Conservation (phyloP, 208 protist species). For the Wallacemonas sp. region DNA sequence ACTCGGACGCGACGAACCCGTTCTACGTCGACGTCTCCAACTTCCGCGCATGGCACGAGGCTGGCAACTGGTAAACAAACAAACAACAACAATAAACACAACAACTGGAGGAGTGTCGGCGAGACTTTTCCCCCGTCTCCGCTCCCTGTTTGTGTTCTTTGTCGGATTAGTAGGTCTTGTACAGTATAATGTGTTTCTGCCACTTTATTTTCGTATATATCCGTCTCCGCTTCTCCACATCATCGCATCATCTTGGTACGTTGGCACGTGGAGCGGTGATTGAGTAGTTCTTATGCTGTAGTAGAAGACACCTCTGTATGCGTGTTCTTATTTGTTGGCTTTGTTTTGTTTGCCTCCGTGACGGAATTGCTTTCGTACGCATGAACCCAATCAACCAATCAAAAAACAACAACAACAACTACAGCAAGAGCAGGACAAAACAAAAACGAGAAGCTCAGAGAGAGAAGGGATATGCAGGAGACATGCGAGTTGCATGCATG, state of each 20-base stretch:
- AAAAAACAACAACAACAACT: background rate
- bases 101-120: constrained; percentile 1
- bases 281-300: constrained; percentile 15
- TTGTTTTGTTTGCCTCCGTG: constrained; percentile 13
- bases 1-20: constrained; percentile 72
- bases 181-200: background rate
- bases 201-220: no score
- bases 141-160: constrained; percentile 1
- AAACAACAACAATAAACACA: background rate
- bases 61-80: constrained; percentile 76
- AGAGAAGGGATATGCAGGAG: no score
- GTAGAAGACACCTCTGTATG: background rate
- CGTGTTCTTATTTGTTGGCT: no score
- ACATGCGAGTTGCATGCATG: no score
- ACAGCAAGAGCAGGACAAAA: background rate
- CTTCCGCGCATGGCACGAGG: constrained; percentile 89
- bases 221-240: no score
- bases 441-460: background rate
- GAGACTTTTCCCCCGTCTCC: background rate
- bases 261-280: no score
- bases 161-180: constrained; percentile 1
- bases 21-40: constrained; percentile 75
- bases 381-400: background rate
- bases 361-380: background rate
- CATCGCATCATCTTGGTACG: no score